Percentiles rank a stretch among this genome's conserved stretches.
phyloP scores from a whole-genome alignment of 73 alveolate species.

The Chromera velia region DNA sequence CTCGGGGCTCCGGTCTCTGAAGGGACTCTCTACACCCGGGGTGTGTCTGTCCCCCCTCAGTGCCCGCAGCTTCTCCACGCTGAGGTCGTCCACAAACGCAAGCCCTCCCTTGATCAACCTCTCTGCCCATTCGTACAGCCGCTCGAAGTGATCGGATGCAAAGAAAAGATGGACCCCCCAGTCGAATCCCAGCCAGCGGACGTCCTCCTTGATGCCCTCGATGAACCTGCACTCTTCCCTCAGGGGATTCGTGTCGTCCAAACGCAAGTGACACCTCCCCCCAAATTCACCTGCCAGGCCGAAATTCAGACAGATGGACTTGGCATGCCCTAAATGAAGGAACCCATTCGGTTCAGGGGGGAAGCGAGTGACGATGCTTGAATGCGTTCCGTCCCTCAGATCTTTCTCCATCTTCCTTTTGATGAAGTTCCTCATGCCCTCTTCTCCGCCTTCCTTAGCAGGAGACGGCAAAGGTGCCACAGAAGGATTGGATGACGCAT shows the following conservation, averaged over 20 bases:
- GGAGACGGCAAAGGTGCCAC: no score
- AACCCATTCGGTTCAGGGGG: constrained; percentile 85
- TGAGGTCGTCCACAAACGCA: constrained; percentile 82
- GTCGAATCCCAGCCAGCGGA: constrained; percentile 54
- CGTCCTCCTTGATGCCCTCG: constrained; percentile 65
- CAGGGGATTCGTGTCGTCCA: constrained; percentile 83
- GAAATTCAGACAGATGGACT: constrained; percentile 74
- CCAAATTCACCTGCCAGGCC: constrained; percentile 65
- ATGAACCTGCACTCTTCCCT: no score
- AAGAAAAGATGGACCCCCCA: constrained; percentile 61
- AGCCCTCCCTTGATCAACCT: constrained; percentile 53
- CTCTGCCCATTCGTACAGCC: constrained; percentile 59
- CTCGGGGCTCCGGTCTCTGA: constrained; percentile 58
- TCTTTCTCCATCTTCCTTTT: no score
- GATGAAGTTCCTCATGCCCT: no score
- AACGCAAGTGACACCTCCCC: constrained; percentile 74
- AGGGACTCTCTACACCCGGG: constrained; percentile 61
- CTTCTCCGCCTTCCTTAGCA: no score
- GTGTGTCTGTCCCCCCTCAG: not conserved
- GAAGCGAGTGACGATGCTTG: constrained; percentile 67
- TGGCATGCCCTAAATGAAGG: constrained; percentile 68
- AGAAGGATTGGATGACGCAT: no score
- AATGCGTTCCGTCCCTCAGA: no score
- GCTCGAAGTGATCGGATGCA: constrained; percentile 66
- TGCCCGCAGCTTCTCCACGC: constrained; percentile 53